phyloP scores from a whole-genome alignment of 768 basidiomycete species.

The Kwoniella bestiolae region DNA sequence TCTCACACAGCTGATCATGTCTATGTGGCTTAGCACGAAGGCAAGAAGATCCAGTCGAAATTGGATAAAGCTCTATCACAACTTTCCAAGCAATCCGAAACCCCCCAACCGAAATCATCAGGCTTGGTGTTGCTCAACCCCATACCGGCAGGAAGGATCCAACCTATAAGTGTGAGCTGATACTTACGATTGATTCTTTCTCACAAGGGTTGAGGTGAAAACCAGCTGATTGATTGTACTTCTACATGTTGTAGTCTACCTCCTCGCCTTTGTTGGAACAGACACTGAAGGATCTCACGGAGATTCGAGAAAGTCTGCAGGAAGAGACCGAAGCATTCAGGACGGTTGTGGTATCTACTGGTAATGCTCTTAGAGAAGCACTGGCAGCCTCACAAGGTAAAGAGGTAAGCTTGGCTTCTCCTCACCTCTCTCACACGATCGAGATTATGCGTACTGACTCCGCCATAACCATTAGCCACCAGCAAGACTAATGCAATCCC shows the following conservation, averaged over 20 bases:
- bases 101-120: slow-evolving; percentile 23
- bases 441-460: neutral
- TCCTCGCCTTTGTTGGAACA: slow-evolving; percentile 47
- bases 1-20: slow-evolving; percentile 20
- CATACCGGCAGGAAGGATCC: slow-evolving; percentile 24
- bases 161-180: slow-evolving; percentile 33
- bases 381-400: slow-evolving; percentile 38
- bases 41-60: slow-evolving; percentile 45
- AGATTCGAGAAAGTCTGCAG: slow-evolving; percentile 49
- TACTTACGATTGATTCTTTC: neutral
- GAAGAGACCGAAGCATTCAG: slow-evolving; percentile 57
- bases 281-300: slow-evolving; percentile 48
- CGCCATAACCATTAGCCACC: slow-evolving; percentile 21
- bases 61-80: slow-evolving; percentile 45
- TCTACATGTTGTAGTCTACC: slow-evolving; percentile 33
- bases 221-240: neutral
- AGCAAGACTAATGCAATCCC: slow-evolving; percentile 38
- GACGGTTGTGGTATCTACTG: slow-evolving; percentile 54
- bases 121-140: slow-evolving; percentile 47
- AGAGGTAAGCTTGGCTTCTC: slow-evolving; percentile 33
- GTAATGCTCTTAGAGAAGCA: slow-evolving; percentile 45
- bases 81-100: slow-evolving; percentile 30
- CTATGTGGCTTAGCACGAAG: slow-evolving; percentile 36
- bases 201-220: too few species aligned
- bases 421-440: too few species aligned